These are phyloP conservation scores for Cladophialophora exuberans DNA, from an alignment of 2,329 filamentous ascomycete genomes.

Conservation along the genomic window DNA sequence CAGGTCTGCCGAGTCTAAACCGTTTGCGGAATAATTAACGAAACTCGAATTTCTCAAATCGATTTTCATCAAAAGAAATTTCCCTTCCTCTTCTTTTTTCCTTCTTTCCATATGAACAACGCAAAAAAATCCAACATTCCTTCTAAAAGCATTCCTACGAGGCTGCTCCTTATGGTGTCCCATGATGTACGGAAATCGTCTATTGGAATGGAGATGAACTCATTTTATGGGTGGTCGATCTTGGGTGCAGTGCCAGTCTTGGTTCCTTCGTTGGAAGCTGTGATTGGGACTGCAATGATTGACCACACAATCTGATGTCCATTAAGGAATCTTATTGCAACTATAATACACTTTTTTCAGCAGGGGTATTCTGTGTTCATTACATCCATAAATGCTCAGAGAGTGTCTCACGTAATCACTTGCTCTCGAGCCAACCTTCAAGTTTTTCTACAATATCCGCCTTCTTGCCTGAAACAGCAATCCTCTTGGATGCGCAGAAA, in stretches of 20 bases:
- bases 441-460: constrained; percentile 55
- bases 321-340: too few relatives aligned
- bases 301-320: constrained; percentile 30
- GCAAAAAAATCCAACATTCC: constrained; percentile 38
- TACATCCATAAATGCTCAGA: neutral
- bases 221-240: constrained; percentile 31
- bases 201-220: constrained; percentile 35
- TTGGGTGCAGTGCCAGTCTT: constrained; percentile 37
- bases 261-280: constrained; percentile 17
- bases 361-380: neutral
- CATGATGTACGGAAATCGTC: constrained; percentile 39
- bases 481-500: constrained; percentile 49
- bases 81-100: constrained; percentile 24
- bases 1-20: neutral
- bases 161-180: constrained; percentile 27
- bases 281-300: constrained; percentile 38
- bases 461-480: constrained; percentile 52
- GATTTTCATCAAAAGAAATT: too few relatives aligned
- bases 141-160: constrained; percentile 38
- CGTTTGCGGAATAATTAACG: neutral
- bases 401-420: constrained; percentile 34
- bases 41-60: constrained; percentile 9
- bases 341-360: neutral
- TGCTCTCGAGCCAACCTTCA: constrained; percentile 52
- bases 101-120: constrained; percentile 35